Evolutionary conservation across 805 yeast species (phyloP).

Genomic region (Nematodospora valgi): DNA sequence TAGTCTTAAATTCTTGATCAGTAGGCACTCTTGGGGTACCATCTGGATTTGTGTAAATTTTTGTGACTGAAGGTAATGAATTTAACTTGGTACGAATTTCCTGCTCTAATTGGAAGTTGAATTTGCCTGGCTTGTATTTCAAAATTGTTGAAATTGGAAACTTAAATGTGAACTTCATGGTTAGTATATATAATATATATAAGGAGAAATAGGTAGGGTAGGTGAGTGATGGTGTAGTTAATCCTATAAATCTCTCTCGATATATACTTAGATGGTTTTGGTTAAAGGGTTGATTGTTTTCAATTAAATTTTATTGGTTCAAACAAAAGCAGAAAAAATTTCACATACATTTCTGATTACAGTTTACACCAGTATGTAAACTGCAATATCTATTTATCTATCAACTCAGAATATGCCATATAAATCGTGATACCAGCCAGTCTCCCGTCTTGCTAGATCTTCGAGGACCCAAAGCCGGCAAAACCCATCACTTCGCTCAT

Average conservation of each 20-base stretch:
- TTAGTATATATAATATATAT: background rate
- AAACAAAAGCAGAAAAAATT: slow-evolving; percentile 8
- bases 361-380: background rate
- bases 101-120: slow-evolving; percentile 51
- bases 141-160: slow-evolving; percentile 35
- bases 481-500: slow-evolving; percentile 56
- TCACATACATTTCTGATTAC: background rate
- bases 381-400: no score
- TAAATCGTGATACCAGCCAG: background rate
- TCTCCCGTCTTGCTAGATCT: no score
- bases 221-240: background rate
- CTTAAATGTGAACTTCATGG: slow-evolving; percentile 41
- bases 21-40: slow-evolving; percentile 69
- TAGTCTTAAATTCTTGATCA: slow-evolving; percentile 67
- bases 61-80: slow-evolving; percentile 59
- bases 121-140: slow-evolving; percentile 35
- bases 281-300: slow-evolving; percentile 9
- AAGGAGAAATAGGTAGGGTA: background rate
- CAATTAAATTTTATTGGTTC: slow-evolving; percentile 20
- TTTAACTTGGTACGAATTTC: slow-evolving; percentile 62
- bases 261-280: no score
- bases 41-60: slow-evolving; percentile 69
- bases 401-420: background rate
- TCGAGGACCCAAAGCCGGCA: slow-evolving; percentile 49
- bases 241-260: no score